These are phyloP conservation scores for Smallanthus sonchifolius DNA, from an alignment of 129 eudicot genomes.

Conservation along the genomic window DNA sequence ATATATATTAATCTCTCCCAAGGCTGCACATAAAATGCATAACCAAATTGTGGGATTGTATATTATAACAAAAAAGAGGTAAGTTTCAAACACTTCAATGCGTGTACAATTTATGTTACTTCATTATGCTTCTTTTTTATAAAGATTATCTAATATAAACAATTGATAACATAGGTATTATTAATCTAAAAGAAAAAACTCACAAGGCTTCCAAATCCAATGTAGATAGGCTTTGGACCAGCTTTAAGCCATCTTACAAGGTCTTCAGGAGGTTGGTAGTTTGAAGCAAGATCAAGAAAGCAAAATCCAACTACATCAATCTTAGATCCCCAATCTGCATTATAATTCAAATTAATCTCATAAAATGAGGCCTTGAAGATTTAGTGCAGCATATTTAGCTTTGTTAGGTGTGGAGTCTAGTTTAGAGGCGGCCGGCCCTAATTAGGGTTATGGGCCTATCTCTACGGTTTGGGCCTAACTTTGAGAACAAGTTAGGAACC, in stretches of 20 bases:
- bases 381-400: neutral
- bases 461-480: too few relatives aligned
- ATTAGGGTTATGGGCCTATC: too few relatives aligned
- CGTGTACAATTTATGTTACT: neutral
- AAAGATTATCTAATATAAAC: neutral
- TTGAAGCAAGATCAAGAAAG: constrained; percentile 98
- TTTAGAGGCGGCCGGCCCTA: too few relatives aligned
- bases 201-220: constrained; percentile 99
- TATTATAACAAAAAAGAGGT: neutral
- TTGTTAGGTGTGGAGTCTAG: too few relatives aligned
- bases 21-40: too few relatives aligned
- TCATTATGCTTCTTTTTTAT: constrained; percentile 12
- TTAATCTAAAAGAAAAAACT: constrained; percentile 29
- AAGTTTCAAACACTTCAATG: constrained; percentile 6
- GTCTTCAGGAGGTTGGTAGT: constrained; percentile 78
- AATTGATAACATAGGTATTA: neutral
- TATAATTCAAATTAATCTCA: neutral
- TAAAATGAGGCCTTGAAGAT: constrained; percentile 1
- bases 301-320: constrained; percentile 98
- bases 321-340: constrained; percentile 97
- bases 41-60: neutral
- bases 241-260: constrained; percentile 88
- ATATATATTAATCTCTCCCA: too few relatives aligned
- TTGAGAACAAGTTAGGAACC: too few relatives aligned
- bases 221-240: constrained; percentile 95